Percentiles rank a stretch among this genome's conserved stretches.
These are phyloP conservation scores for Psophocarpus tetragonolobus DNA, from an alignment of 306 rosid genomes.

Conservation along the genomic window DNA sequence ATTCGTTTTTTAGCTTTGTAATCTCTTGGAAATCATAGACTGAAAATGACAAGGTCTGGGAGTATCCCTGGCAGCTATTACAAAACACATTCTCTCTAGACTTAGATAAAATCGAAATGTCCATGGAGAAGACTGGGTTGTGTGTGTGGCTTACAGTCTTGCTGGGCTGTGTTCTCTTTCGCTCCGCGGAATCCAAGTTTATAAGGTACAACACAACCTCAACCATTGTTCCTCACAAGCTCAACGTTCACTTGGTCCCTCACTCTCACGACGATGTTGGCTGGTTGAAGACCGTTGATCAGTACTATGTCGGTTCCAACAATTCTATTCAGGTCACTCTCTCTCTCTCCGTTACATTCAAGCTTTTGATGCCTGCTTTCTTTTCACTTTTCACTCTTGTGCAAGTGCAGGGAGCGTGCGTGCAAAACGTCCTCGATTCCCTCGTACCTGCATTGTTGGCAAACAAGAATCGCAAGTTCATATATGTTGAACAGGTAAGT, in stretches of 20 bases:
- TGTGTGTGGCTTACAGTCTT: conserved; percentile 20
- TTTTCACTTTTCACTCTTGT: background rate
- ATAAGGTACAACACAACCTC: conserved; percentile 65
- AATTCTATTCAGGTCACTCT: conserved; percentile 66
- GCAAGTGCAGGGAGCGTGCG: conserved; percentile 65
- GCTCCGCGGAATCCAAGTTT: conserved; percentile 48
- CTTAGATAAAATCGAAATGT: background rate
- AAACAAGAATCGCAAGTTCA: conserved; percentile 77
- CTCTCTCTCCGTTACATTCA: background rate
- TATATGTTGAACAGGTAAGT: conserved; percentile 74
- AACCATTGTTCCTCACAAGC: conserved; percentile 55
- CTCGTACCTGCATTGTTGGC: conserved; percentile 62
- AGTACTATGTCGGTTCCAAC: conserved; percentile 85
- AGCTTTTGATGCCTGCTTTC: background rate
- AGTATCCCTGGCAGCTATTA: background rate
- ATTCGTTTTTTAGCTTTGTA: background rate
- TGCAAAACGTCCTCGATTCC: conserved; percentile 83
- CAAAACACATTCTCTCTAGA: background rate
- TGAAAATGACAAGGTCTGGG: conserved; percentile 29
- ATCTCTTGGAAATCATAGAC: background rate
- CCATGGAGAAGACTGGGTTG: conserved; percentile 31
- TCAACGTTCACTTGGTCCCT: conserved; percentile 80
- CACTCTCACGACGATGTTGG: conserved; percentile 85
- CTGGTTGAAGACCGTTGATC: conserved; percentile 86
- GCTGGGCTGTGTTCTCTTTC: conserved; percentile 3